phyloP scores from a whole-genome alignment of 768 basidiomycete species.

The Mrakia blollopis region DNA sequence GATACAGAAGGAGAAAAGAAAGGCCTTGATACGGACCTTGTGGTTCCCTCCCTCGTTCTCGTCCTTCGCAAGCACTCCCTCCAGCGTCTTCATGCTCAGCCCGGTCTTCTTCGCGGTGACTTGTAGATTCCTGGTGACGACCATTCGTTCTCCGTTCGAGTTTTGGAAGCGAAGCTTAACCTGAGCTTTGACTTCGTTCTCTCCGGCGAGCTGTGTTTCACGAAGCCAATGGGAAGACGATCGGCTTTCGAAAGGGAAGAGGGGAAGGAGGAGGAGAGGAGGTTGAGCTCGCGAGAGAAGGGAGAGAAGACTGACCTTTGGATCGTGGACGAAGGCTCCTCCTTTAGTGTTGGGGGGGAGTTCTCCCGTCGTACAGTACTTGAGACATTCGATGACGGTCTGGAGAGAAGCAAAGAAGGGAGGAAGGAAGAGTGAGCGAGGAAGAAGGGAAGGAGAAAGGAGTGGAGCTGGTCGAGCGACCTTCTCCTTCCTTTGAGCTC shows the following conservation, averaged over 20 bases:
- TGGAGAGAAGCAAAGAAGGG: neutral
- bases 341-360: slow-evolving; percentile 96
- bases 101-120: slow-evolving; percentile 82
- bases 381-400: slow-evolving; percentile 98
- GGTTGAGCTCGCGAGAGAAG: neutral
- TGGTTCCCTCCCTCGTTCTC: slow-evolving; percentile 63
- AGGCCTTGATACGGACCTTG: slow-evolving; percentile 56
- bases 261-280: neutral
- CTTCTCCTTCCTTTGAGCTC: neutral
- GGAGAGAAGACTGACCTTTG: slow-evolving; percentile 51
- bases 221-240: neutral
- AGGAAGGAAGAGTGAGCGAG: neutral
- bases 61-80: slow-evolving; percentile 74
- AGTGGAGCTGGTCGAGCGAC: neutral
- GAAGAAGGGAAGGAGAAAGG: neutral
- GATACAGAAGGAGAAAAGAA: neutral
- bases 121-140: slow-evolving; percentile 81
- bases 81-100: slow-evolving; percentile 95
- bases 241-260: neutral
- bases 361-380: slow-evolving; percentile 97
- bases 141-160: slow-evolving; percentile 82
- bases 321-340: slow-evolving; percentile 98
- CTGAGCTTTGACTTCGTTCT: slow-evolving; percentile 98
- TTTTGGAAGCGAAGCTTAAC: slow-evolving; percentile 90
- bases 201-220: slow-evolving; percentile 73